Conservation (phyloP, 768 basidiomycete genomes). For the Mycena maculata region DNA sequence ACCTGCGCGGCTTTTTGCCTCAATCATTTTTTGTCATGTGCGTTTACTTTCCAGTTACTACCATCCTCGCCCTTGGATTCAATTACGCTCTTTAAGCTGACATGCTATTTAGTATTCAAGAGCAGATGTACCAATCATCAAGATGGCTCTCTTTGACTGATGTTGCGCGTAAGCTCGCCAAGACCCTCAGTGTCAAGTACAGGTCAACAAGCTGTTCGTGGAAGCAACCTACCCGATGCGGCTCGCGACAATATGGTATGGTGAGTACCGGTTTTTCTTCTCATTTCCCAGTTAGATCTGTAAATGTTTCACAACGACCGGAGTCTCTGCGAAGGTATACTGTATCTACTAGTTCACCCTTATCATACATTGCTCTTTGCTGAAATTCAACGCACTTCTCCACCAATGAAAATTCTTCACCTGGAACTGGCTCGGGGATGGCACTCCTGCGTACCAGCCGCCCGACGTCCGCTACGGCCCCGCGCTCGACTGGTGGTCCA, state of each 20-base stretch:
- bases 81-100: too few species aligned
- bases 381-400: too few species aligned
- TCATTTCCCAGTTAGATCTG: background rate
- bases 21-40: too few species aligned
- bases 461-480: conserved; percentile 32
- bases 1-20: too few species aligned
- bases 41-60: too few species aligned
- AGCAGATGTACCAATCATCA: too few species aligned
- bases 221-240: conserved; percentile 85
- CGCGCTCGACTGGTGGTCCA: conserved; percentile 67
- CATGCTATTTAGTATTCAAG: too few species aligned
- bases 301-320: too few species aligned
- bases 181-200: conserved; percentile 89
- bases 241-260: conserved; percentile 81
- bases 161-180: conserved; percentile 86
- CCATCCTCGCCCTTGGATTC: too few species aligned
- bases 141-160: conserved; percentile 80
- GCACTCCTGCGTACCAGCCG: conserved; percentile 58
- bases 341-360: conserved; percentile 3
- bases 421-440: conserved; percentile 49
- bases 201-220: conserved; percentile 92
- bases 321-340: background rate
- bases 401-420: too few species aligned
- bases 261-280: conserved; percentile 54
- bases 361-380: too few species aligned